phyloP scores from a whole-genome alignment of 2,329 filamentous ascomycete species.

The Fusarium sp. region DNA sequence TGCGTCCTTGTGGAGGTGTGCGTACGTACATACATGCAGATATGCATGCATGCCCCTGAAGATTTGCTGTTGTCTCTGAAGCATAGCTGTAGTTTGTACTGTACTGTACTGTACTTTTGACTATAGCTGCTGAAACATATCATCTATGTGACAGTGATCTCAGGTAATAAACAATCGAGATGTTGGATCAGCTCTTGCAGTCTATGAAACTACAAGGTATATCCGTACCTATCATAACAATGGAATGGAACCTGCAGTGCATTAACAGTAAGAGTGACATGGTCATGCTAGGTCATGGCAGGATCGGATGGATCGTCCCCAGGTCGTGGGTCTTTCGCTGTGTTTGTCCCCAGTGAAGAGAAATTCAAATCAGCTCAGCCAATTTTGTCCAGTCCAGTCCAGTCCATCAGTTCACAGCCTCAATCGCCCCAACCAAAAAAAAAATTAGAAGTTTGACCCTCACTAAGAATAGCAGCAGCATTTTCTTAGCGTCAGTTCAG shows the following conservation, averaged over 20 bases:
- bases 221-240: neutral
- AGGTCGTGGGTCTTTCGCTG: conserved; percentile 34
- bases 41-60: conserved; percentile 30
- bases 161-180: neutral
- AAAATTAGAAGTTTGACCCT: conserved; percentile 11
- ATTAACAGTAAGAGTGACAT: neutral
- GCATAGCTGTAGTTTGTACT: conserved; percentile 4
- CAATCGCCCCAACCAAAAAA: conserved; percentile 39
- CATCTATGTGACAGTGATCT: neutral
- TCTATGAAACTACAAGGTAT: neutral
- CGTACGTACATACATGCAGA: conserved; percentile 14
- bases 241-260: neutral
- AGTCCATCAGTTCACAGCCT: conserved; percentile 39
- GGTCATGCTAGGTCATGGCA: conserved; percentile 5
- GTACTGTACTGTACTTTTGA: neutral
- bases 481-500: conserved; percentile 31
- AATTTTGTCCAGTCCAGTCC: neutral
- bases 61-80: neutral
- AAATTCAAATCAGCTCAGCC: conserved; percentile 7
- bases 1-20: conserved; percentile 27
- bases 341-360: conserved; percentile 8
- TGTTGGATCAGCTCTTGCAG: neutral
- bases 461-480: conserved; percentile 42
- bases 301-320: conserved; percentile 42
- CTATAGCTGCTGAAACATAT: conserved; percentile 10